A percentile compares a stretch with the other conserved stretches of the same genome.
Conservation (phyloP, 192 early-diverging fungal genomes). For the Backusella luteola region DNA sequence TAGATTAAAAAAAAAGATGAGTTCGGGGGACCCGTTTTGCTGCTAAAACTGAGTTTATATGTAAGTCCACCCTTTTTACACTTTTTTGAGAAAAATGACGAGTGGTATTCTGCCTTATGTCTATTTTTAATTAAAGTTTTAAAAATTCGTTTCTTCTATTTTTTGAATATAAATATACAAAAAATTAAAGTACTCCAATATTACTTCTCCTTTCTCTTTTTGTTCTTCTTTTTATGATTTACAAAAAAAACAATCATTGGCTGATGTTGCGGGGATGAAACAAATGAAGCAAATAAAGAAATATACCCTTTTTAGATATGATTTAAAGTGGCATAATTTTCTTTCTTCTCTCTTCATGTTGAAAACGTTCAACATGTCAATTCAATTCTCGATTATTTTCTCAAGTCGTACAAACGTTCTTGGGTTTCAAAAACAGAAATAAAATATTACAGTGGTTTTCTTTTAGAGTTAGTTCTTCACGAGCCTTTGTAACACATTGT, state of each 20-base stretch:
- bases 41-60: neutral
- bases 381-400: neutral
- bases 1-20: neutral
- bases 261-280: neutral
- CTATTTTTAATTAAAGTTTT: neutral
- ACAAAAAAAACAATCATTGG: neutral
- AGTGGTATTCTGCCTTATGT: neutral
- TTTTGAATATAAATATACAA: neutral
- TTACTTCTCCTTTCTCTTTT: neutral
- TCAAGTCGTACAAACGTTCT: neutral
- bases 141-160: neutral
- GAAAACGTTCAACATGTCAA: neutral
- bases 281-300: neutral
- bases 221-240: neutral
- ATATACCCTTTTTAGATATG: neutral
- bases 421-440: neutral
- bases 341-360: neutral
- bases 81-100: neutral
- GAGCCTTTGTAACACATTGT: neutral
- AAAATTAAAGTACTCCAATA: neutral
- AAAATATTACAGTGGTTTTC: neutral
- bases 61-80: neutral
- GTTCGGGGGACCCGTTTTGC: neutral
- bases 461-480: constrained; percentile 10
- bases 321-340: neutral